These are phyloP conservation scores for Fusarium equiseti DNA, from an alignment of 2,329 filamentous ascomycete species.

Conservation along the genomic window DNA sequence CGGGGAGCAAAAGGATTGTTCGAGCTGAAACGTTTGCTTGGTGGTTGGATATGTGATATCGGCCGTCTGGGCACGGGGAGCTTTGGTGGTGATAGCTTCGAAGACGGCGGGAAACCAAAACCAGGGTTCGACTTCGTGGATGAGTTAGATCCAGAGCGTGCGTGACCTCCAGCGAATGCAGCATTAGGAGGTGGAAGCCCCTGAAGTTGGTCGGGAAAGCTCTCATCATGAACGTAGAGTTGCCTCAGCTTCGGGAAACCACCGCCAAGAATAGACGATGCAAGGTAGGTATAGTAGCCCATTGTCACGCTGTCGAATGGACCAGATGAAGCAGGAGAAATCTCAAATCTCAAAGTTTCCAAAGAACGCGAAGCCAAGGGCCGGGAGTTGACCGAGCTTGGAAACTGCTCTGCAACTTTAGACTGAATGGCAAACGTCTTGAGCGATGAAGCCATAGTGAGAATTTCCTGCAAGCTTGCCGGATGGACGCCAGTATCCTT, in stretches of 20 bases:
- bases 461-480: constrained; percentile 69
- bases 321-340: constrained; percentile 71
- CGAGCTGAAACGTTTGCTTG: constrained; percentile 65
- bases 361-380: constrained; percentile 77
- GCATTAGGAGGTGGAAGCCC: constrained; percentile 74
- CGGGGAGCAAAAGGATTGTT: constrained; percentile 68
- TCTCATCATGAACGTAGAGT: constrained; percentile 87
- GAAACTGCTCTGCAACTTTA: constrained; percentile 63
- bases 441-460: constrained; percentile 69
- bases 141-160: constrained; percentile 51
- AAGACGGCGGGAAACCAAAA: constrained; percentile 44
- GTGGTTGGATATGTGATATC: constrained; percentile 47
- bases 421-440: constrained; percentile 67
- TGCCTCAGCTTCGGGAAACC: constrained; percentile 78
- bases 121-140: constrained; percentile 44
- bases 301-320: constrained; percentile 67
- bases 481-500: constrained; percentile 77
- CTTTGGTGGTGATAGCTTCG: constrained; percentile 41
- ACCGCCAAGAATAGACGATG: constrained; percentile 82
- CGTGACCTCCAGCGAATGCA: constrained; percentile 48
- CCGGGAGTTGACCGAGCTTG: constrained; percentile 62
- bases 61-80: constrained; percentile 47
- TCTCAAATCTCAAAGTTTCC: constrained; percentile 82
- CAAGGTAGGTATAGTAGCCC: constrained; percentile 87
- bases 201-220: constrained; percentile 84